phyloP scores from a whole-genome alignment of 2,329 filamentous ascomycete genomes.

The Xylaria arbuscula region DNA sequence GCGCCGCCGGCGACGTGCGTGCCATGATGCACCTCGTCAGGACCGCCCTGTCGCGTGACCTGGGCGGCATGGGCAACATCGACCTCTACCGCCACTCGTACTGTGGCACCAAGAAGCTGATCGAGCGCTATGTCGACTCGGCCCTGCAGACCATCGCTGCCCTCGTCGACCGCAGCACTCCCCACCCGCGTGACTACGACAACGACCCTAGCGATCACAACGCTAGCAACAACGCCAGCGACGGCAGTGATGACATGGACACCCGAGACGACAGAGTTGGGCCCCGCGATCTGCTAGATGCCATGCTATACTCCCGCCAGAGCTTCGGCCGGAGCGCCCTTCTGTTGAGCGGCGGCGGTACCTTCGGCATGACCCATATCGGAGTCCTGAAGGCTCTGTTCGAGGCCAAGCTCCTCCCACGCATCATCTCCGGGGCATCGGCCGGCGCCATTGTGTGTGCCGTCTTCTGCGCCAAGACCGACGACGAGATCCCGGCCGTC shows the following conservation, averaged over 20 bases:
- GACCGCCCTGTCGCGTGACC: slow-evolving; percentile 80
- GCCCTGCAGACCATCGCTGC: slow-evolving; percentile 78
- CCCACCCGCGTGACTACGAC: slow-evolving; percentile 37
- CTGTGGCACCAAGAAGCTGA: slow-evolving; percentile 85
- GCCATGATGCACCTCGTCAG: slow-evolving; percentile 84
- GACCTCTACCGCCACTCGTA: slow-evolving; percentile 86
- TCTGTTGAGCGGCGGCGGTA: slow-evolving; percentile 85
- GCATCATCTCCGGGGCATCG: slow-evolving; percentile 88
- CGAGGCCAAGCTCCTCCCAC: slow-evolving; percentile 78
- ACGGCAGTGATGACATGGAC: not conserved
- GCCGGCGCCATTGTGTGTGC: slow-evolving; percentile 88
- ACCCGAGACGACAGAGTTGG: slow-evolving; percentile 55
- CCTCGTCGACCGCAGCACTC: slow-evolving; percentile 70
- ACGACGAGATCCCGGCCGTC: slow-evolving; percentile 79
- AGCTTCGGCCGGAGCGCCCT: slow-evolving; percentile 88
- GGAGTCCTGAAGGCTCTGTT: slow-evolving; percentile 86
- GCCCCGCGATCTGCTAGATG: slow-evolving; percentile 70
- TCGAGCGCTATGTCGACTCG: slow-evolving; percentile 87
- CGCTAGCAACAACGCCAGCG: not conserved
- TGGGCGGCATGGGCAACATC: slow-evolving; percentile 87
- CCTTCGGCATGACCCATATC: slow-evolving; percentile 92
- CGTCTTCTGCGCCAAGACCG: slow-evolving; percentile 80
- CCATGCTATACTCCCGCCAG: slow-evolving; percentile 77
- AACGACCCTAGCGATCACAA: not conserved
- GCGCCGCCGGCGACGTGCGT: slow-evolving; percentile 75